These are phyloP conservation scores for Ichthyophthirius multifiliis DNA, from an alignment of 169 alveolate species.

Conservation along the genomic window DNA sequence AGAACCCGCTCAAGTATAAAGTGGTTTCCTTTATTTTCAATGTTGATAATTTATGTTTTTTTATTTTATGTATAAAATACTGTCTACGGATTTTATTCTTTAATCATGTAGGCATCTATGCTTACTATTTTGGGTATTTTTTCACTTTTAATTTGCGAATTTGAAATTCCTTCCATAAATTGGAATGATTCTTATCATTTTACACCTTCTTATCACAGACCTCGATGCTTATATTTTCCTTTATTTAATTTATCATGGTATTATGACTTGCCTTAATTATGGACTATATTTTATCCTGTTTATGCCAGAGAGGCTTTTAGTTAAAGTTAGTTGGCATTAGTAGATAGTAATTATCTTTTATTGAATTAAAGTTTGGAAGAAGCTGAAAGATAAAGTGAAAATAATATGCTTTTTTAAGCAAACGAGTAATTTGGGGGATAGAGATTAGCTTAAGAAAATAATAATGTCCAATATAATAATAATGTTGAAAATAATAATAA, in stretches of 20 bases:
- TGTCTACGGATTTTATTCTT: slow-evolving; percentile 8
- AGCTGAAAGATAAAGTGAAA: too few species aligned
- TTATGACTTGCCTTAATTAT: slow-evolving; percentile 20
- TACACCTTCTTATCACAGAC: slow-evolving; percentile 25
- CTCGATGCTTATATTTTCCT: slow-evolving; percentile 3
- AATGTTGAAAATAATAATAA: too few species aligned
- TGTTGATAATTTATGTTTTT: not conserved
- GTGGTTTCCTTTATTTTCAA: not conserved
- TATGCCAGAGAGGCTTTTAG: slow-evolving; percentile 7
- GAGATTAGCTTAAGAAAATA: too few species aligned
- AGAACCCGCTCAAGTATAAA: slow-evolving; percentile 19
- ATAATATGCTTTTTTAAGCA: too few species aligned
- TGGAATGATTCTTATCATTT: slow-evolving; percentile 13
- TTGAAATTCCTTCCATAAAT: slow-evolving; percentile 13
- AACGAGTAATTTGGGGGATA: too few species aligned
- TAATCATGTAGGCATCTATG: not conserved
- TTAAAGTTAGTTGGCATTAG: not conserved
- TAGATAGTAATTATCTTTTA: not conserved
- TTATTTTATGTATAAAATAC: slow-evolving; percentile 1
- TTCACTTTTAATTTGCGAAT: not conserved
- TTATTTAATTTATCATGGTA: slow-evolving; percentile 13
- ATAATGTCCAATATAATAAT: too few species aligned
- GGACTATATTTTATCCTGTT: slow-evolving; percentile 34
- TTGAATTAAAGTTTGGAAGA: not conserved
- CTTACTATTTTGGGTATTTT: not conserved